phyloP scores from a whole-genome alignment of 179 eudicot genomes.

The Beta lomatogona region DNA sequence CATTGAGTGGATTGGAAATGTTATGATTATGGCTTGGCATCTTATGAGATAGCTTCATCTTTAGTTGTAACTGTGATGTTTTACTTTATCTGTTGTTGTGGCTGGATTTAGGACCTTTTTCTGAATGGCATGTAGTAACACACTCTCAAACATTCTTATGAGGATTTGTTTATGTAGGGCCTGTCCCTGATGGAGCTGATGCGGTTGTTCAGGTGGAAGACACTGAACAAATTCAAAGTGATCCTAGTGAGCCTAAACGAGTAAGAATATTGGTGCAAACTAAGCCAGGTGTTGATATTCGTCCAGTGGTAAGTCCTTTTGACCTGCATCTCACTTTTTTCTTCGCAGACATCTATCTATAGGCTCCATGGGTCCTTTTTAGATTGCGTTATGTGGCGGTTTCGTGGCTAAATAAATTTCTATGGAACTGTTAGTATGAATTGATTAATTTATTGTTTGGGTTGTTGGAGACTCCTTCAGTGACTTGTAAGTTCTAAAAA shows the following conservation, averaged over 20 bases:
- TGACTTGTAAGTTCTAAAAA: background rate
- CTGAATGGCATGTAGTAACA: background rate
- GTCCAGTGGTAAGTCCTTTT: constrained; percentile 70
- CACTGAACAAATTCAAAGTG: constrained; percentile 50
- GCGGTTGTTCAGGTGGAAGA: constrained; percentile 96
- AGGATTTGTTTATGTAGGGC: constrained; percentile 47
- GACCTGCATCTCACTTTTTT: background rate
- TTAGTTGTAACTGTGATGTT: background rate
- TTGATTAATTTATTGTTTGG: background rate
- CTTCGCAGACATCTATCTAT: constrained; percentile 14
- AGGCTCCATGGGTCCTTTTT: background rate
- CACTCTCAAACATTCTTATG: background rate
- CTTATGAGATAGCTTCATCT: background rate
- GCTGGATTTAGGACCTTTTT: too few species aligned
- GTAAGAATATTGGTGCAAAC: constrained; percentile 68
- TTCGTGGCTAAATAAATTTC: too few species aligned
- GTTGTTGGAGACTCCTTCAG: background rate
- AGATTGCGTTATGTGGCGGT: background rate
- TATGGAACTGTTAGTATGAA: too few species aligned
- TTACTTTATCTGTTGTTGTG: background rate
- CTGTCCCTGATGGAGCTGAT: constrained; percentile 94
- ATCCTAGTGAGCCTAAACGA: constrained; percentile 45
- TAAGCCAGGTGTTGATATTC: constrained; percentile 72
- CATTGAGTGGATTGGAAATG: background rate
- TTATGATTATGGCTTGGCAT: background rate